Conservation (phyloP, 805 yeast genomes). For the Sugiyamaella floridensis region DNA sequence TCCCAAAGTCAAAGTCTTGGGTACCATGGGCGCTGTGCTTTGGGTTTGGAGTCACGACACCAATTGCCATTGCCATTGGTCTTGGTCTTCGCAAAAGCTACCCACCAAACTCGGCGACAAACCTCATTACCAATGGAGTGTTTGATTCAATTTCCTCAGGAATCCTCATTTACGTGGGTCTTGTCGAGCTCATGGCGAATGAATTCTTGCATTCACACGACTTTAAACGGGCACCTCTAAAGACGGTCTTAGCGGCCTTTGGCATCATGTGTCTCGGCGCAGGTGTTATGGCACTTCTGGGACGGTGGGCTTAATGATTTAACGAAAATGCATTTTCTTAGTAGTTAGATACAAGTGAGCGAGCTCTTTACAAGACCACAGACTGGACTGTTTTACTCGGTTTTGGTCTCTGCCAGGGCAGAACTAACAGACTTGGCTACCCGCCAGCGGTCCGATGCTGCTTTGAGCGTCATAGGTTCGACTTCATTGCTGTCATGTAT, state of each 20-base stretch:
- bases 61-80: slow-evolving; percentile 73
- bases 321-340: background rate
- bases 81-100: slow-evolving; percentile 61
- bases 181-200: slow-evolving; percentile 74
- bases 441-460: slow-evolving; percentile 3
- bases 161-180: slow-evolving; percentile 65
- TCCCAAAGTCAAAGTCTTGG: slow-evolving; percentile 43
- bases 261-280: slow-evolving; percentile 44
- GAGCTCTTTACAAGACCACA: background rate
- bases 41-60: slow-evolving; percentile 56
- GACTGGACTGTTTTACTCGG: background rate
- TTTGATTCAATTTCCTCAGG: slow-evolving; percentile 77
- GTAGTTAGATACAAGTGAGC: background rate
- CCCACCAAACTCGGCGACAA: slow-evolving; percentile 44
- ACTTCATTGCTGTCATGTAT: slow-evolving; percentile 16
- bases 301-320: slow-evolving; percentile 48
- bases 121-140: slow-evolving; percentile 61
- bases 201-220: slow-evolving; percentile 50
- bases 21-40: slow-evolving; percentile 48
- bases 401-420: background rate
- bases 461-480: slow-evolving; percentile 8
- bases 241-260: slow-evolving; percentile 18
- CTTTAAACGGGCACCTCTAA: slow-evolving; percentile 17
- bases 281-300: slow-evolving; percentile 56
- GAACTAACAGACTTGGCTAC: background rate